A percentile compares a stretch with the other conserved stretches of the same genome.
Conservation (phyloP, 1,284 basidiomycete species). For the Fomes fomentarius region DNA sequence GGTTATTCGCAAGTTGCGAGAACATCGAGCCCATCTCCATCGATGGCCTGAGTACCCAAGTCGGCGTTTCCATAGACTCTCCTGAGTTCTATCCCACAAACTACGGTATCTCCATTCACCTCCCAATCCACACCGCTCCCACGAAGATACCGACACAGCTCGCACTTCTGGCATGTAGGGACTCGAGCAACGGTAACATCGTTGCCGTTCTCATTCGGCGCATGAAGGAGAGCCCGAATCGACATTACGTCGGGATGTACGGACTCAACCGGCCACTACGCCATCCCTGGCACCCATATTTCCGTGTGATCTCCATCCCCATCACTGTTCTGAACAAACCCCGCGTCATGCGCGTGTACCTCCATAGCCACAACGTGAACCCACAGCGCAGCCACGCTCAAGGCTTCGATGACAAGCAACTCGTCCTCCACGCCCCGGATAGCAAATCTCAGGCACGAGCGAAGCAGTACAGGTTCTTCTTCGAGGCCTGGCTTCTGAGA, state of each 20-base stretch:
- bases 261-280: background rate
- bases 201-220: background rate
- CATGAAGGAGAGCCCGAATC: background rate
- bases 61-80: no score
- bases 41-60: background rate
- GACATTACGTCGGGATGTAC: conserved; percentile 1
- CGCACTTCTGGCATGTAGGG: no score
- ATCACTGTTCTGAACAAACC: background rate
- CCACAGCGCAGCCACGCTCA: background rate
- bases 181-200: background rate
- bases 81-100: conserved; percentile 5
- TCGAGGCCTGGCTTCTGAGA: background rate
- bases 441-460: background rate
- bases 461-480: background rate
- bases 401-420: background rate
- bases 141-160: no score
- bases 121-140: background rate
- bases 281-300: background rate
- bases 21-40: background rate
- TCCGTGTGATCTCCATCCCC: background rate
- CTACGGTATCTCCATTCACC: conserved; percentile 7
- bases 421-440: background rate
- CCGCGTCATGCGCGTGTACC: background rate
- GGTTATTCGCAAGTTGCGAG: background rate
- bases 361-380: background rate